These are phyloP conservation scores for Podosphaera fusca DNA, from an alignment of 2,329 filamentous ascomycete species.

Conservation along the genomic window DNA sequence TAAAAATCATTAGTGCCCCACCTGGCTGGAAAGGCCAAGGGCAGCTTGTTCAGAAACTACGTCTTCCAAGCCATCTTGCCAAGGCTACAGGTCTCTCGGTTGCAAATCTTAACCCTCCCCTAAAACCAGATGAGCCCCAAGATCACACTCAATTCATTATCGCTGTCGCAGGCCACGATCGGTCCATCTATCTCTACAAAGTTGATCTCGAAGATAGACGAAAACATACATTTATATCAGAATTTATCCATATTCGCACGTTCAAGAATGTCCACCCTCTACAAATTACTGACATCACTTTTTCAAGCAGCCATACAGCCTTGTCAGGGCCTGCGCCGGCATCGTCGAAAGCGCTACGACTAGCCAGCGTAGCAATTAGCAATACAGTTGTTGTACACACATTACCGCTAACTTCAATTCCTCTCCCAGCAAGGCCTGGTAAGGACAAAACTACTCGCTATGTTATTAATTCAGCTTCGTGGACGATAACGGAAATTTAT, in stretches of 20 bases:
- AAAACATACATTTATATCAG: constrained; percentile 26
- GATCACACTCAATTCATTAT: constrained; percentile 56
- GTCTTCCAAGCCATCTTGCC: constrained; percentile 43
- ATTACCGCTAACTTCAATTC: constrained; percentile 15
- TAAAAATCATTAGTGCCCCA: constrained; percentile 28
- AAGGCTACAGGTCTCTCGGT: constrained; percentile 62
- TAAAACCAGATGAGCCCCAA: constrained; percentile 24
- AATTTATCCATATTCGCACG: constrained; percentile 28
- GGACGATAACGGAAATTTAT: constrained; percentile 8
- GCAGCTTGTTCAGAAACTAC: constrained; percentile 27
- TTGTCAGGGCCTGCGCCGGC: constrained; percentile 9
- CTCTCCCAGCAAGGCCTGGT: constrained; percentile 11
- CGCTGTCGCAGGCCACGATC: constrained; percentile 59
- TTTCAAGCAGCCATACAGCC: constrained; percentile 22
- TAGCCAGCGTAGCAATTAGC: constrained; percentile 15
- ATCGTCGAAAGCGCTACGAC: constrained; percentile 12
- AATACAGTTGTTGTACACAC: constrained; percentile 17
- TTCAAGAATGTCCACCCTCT: constrained; percentile 31
- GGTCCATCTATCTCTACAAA: constrained; percentile 55
- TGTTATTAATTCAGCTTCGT: constrained; percentile 13
- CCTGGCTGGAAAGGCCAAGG: constrained; percentile 18
- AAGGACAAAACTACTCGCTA: constrained; percentile 14
- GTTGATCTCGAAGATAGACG: constrained; percentile 38
- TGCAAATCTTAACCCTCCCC: constrained; percentile 36
- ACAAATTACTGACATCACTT: constrained; percentile 34